Evolutionary conservation across 768 basidiomycete species (phyloP).

Genomic region (Tylopilus sp.): DNA sequence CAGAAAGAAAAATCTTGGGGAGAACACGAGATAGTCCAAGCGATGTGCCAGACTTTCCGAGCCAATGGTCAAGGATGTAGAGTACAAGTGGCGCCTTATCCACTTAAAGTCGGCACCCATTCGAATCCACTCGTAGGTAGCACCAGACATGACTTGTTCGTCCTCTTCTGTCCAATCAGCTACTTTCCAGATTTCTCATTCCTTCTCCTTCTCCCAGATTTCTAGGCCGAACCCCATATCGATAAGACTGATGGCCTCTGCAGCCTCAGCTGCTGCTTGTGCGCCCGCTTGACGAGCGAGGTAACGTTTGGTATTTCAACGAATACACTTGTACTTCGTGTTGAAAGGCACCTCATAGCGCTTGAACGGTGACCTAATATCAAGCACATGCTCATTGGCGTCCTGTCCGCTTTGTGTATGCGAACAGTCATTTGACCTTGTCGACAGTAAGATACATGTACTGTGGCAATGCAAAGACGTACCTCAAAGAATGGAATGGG

Average conservation of each 20-base stretch:
- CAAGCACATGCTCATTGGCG: conserved; percentile 96
- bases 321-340: conserved; percentile 96
- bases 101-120: conserved; percentile 99
- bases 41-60: conserved; percentile 94
- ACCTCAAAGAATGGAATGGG: conserved; percentile 91
- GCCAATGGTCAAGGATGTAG: conserved; percentile 87
- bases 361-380: conserved; percentile 82
- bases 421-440: no score
- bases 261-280: conserved; percentile 89
- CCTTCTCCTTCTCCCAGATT: conserved; percentile 89
- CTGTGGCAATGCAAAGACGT: conserved; percentile 12
- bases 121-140: conserved; percentile 98
- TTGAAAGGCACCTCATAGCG: no score
- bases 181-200: conserved; percentile 93
- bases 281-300: conserved; percentile 89
- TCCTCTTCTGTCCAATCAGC: conserved; percentile 98
- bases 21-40: conserved; percentile 92
- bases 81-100: conserved; percentile 98
- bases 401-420: conserved; percentile 99
- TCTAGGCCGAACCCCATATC: no score
- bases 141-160: conserved; percentile 88
- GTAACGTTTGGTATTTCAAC: conserved; percentile 94
- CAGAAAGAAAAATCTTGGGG: conserved; percentile 90
- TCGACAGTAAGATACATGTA: conserved; percentile 4
- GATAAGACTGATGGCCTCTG: conserved; percentile 90